Percentiles rank a stretch among this genome's conserved stretches.
These are phyloP conservation scores for Tritrichomonas foetus DNA, from an alignment of 208 protist species.

Conservation along the genomic window DNA sequence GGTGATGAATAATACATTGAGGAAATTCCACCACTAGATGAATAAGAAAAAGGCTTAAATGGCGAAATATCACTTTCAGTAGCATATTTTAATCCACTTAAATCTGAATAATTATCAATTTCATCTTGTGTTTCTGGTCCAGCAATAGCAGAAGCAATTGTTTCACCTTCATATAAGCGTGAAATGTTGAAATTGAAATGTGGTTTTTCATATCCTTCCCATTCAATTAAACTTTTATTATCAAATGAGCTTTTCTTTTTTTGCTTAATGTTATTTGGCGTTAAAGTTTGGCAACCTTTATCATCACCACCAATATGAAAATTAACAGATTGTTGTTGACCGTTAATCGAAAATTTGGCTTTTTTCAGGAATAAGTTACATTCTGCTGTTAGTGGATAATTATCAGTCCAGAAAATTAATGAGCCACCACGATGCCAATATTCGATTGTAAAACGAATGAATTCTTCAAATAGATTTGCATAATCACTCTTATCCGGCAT, in stretches of 20 bases:
- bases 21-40: not conserved
- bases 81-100: too few relatives aligned
- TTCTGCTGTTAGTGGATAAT: not conserved
- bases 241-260: not conserved
- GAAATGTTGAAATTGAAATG: not conserved
- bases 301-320: not conserved
- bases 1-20: not conserved
- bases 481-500: not conserved
- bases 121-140: not conserved
- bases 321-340: not conserved
- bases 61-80: not conserved
- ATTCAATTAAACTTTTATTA: too few relatives aligned
- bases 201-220: not conserved
- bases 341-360: too few relatives aligned
- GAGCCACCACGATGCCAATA: not conserved
- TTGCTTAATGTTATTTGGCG: not conserved
- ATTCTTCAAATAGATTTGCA: not conserved
- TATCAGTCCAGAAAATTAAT: not conserved
- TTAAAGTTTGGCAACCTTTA: not conserved
- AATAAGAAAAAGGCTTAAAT: not conserved
- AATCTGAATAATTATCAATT: too few relatives aligned
- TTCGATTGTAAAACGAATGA: not conserved
- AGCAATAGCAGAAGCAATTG: not conserved
- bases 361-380: not conserved
- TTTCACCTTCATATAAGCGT: not conserved